Conservation (phyloP, 495 filamentous ascomycete genomes). For the Barbatosphaeria neglecta region DNA sequence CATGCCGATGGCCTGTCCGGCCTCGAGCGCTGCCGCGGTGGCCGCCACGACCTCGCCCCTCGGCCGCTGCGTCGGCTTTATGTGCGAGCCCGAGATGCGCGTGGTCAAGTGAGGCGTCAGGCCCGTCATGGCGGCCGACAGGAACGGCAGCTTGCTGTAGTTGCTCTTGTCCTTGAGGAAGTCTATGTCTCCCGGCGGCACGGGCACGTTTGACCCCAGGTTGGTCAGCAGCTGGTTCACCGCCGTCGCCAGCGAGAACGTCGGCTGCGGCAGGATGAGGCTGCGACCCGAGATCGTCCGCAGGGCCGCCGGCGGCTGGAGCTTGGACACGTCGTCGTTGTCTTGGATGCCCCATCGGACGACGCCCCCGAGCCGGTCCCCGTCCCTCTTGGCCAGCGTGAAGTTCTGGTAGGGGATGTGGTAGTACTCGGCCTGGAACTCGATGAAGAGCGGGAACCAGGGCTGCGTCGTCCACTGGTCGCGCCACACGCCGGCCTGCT, state of each 20-base stretch:
- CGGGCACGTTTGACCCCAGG: too few relatives aligned
- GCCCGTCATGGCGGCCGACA: constrained; percentile 31
- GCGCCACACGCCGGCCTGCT: too few relatives aligned
- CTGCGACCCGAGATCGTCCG: constrained; percentile 24
- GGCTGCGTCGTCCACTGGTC: constrained; percentile 26
- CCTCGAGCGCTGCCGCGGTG: constrained; percentile 7
- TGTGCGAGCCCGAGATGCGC: constrained; percentile 24
- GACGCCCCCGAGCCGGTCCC: background rate
- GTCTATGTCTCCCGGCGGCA: too few relatives aligned
- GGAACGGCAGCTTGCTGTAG: constrained; percentile 13
- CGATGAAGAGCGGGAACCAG: constrained; percentile 38
- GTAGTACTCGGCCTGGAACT: constrained; percentile 42
- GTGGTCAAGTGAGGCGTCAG: constrained; percentile 33
- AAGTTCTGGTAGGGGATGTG: constrained; percentile 23
- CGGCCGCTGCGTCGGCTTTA: constrained; percentile 23
- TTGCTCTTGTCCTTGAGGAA: constrained; percentile 7
- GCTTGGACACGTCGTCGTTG: too few relatives aligned
- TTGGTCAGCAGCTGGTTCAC: constrained; percentile 24
- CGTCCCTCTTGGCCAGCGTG: background rate
- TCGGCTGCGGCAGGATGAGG: constrained; percentile 33
- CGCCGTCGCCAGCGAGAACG: constrained; percentile 19
- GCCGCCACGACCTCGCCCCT: background rate
- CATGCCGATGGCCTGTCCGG: too few relatives aligned
- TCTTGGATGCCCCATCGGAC: too few relatives aligned
- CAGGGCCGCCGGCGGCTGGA: background rate